Evolutionary conservation across 352 stramenopile species (phyloP).

Genomic region (Pythium plurisporium): DNA sequence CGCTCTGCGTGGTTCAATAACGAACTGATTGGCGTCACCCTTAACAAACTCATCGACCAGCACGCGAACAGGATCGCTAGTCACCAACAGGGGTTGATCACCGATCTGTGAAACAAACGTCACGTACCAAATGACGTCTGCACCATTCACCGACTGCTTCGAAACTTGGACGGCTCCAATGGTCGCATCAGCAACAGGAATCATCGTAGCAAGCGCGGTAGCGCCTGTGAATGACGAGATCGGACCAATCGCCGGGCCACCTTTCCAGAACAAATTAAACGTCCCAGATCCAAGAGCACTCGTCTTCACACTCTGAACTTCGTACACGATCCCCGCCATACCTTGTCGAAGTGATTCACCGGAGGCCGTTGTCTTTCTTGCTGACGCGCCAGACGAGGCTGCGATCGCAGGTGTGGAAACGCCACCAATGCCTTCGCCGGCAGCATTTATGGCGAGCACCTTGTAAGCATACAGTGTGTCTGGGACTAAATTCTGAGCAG

Average conservation of each 20-base stretch:
- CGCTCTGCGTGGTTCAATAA: constrained; percentile 91
- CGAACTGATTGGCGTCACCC: constrained; percentile 94
- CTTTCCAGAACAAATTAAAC: constrained; percentile 53
- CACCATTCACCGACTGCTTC: constrained; percentile 37
- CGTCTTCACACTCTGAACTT: constrained; percentile 91
- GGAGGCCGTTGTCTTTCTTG: constrained; percentile 84
- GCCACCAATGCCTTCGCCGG: constrained; percentile 86
- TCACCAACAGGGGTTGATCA: constrained; percentile 67
- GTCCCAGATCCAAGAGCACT: constrained; percentile 25
- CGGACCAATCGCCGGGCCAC: constrained; percentile 26
- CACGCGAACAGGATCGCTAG: constrained; percentile 38
- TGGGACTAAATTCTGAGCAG: constrained; percentile 73
- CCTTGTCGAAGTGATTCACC: constrained; percentile 83
- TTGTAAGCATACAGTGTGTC: constrained; percentile 92
- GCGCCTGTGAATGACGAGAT: constrained; percentile 45
- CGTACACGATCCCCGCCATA: constrained; percentile 93
- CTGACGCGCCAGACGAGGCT: constrained; percentile 85
- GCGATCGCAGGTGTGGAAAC: constrained; percentile 87
- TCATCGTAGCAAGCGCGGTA: constrained; percentile 34
- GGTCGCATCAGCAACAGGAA: constrained; percentile 26
- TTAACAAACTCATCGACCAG: constrained; percentile 89
- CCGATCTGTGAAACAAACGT: constrained; percentile 85
- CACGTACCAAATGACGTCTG: constrained; percentile 69
- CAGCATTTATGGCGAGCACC: constrained; percentile 90
- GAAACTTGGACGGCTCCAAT: constrained; percentile 65